Evolutionary conservation across 2,329 filamentous ascomycete species (phyloP).

Genomic region (Talaromyces sp.): DNA sequence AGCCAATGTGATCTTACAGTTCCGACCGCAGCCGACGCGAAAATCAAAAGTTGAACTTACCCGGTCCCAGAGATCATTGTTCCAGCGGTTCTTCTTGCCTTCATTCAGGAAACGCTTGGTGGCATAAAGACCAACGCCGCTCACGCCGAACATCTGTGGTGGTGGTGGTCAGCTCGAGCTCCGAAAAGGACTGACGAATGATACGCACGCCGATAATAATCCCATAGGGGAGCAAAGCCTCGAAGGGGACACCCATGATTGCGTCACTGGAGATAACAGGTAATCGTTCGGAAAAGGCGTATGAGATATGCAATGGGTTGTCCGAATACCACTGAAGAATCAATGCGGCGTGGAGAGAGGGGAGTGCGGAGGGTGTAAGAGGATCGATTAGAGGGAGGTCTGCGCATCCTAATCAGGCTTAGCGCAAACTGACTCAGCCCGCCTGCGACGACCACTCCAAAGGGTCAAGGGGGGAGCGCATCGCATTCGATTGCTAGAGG

Average conservation of each 20-base stretch:
- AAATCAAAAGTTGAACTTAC: constrained; percentile 46
- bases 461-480: constrained; percentile 38
- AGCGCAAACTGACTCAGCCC: constrained; percentile 40
- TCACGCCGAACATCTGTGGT: constrained; percentile 62
- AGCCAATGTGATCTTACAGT: constrained; percentile 34
- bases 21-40: constrained; percentile 17
- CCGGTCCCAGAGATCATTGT: constrained; percentile 66
- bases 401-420: constrained; percentile 34
- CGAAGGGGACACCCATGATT: constrained; percentile 67
- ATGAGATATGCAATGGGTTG: neutral
- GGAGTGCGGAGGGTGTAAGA: constrained; percentile 8
- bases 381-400: constrained; percentile 30
- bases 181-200: constrained; percentile 18
- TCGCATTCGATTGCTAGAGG: constrained; percentile 36
- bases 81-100: constrained; percentile 63
- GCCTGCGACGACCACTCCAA: constrained; percentile 38
- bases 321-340: neutral
- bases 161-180: constrained; percentile 26
- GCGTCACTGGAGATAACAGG: neutral
- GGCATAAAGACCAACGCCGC: constrained; percentile 60
- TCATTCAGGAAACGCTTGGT: constrained; percentile 65
- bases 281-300: neutral
- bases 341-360: constrained; percentile 10
- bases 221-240: constrained; percentile 66
- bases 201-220: constrained; percentile 63